Evolutionary conservation across 352 stramenopile species (phyloP).

Genomic region (Phytopythium helicoides): DNA sequence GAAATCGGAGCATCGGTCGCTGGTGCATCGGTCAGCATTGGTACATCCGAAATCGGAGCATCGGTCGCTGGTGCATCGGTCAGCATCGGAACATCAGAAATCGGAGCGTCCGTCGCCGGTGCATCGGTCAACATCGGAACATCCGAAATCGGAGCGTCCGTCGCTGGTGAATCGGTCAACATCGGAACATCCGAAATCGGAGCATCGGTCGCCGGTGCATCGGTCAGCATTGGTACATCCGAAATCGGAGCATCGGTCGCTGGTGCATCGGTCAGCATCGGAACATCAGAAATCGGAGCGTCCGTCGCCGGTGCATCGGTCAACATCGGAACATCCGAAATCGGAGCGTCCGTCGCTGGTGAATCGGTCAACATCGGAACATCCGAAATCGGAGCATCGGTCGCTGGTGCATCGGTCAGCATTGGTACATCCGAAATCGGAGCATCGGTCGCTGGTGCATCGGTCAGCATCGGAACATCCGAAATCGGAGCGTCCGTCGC

Average conservation of each 20-base stretch:
- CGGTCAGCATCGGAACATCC: constrained; percentile 2
- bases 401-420: background rate
- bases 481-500: constrained; percentile 5
- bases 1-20: no score
- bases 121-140: constrained; percentile 1
- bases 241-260: background rate
- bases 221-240: background rate
- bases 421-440: constrained; percentile 6
- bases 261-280: constrained; percentile 1
- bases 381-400: constrained; percentile 2
- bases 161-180: background rate
- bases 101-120: constrained; percentile 1
- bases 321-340: constrained; percentile 3
- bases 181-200: constrained; percentile 6
- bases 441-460: background rate
- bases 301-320: constrained; percentile 11
- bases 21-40: constrained; percentile 10
- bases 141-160: constrained; percentile 2
- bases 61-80: constrained; percentile 1
- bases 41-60: background rate
- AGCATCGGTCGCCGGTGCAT: background rate
- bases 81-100: constrained; percentile 7
- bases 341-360: background rate
- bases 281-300: no score
- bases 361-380: constrained; percentile 4